A percentile compares a stretch with the other conserved stretches of the same genome.
Conservation (phyloP, 352 stramenopile species). For the Elongisporangium prolatum region DNA sequence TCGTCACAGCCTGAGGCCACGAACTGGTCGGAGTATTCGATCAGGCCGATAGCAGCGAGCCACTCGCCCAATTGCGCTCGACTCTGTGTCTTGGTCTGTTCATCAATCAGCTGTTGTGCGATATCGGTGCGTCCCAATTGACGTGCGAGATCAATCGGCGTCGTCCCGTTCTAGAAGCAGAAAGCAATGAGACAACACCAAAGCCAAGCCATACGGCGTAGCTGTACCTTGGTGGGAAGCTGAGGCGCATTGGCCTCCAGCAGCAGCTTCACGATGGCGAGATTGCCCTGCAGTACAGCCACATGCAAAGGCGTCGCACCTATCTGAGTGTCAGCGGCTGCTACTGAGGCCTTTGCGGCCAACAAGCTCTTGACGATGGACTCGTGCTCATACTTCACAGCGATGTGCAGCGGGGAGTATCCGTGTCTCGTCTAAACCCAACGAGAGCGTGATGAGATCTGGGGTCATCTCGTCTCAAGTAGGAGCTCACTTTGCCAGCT, state of each 20-base stretch:
- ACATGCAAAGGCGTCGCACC: conserved; percentile 57
- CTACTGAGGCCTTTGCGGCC: conserved; percentile 7
- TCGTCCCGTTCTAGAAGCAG: conserved; percentile 35
- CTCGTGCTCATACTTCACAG: conserved; percentile 52
- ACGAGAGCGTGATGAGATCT: background rate
- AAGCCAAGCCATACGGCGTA: background rate
- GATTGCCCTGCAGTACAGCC: conserved; percentile 44
- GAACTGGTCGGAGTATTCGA: conserved; percentile 49
- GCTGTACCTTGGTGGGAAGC: conserved; percentile 35
- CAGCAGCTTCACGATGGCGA: conserved; percentile 44
- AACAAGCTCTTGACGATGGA: conserved; percentile 51
- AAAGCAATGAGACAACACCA: conserved; percentile 1
- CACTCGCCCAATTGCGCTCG: conserved; percentile 45
- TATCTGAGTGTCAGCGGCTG: conserved; percentile 32
- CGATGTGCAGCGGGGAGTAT: conserved; percentile 68
- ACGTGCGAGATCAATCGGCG: conserved; percentile 48
- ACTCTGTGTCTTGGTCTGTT: conserved; percentile 20
- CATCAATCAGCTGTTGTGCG: conserved; percentile 27
- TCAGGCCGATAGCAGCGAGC: conserved; percentile 67
- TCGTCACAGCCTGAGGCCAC: conserved; percentile 65
- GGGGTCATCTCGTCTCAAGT: background rate
- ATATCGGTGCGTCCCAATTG: conserved; percentile 30
- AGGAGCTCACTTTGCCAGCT: conserved; percentile 5
- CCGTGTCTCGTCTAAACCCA: conserved; percentile 42
- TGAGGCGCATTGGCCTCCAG: conserved; percentile 28